Evolutionary conservation across 768 basidiomycete species (phyloP), one percentile per base, ranked within the genome.

Genomic region (Dioszegia hungarica): DNA sequence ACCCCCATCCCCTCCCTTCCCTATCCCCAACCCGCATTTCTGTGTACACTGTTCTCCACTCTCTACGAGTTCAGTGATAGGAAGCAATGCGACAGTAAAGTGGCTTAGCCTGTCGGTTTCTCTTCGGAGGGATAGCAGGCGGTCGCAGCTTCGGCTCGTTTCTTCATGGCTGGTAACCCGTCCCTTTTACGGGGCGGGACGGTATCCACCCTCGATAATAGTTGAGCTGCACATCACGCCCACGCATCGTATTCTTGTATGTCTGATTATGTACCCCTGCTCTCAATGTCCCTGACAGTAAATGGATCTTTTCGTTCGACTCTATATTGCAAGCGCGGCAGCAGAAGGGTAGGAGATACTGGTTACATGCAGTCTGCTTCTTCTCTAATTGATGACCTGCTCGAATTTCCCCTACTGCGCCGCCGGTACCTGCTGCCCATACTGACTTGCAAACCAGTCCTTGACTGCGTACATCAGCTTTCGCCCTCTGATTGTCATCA

Each of bases 371-470:
- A n/a, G n/a, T n/a, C n/a, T n/a, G n/a, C n/a, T n/a, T n/a, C n/a
- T n/a, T n/a, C 38, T 20, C 27, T 5, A 39, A 53, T n/a, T 28
- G 25, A 5, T 51, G 20, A 9, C 19, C n/a, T n/a, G 3, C 3
- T 14, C 28, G 24, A 27, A n/a, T n/a, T n/a, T n/a, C 17, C 14
- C 29, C 36, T 56, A 38, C 28, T 62, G 57, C 41, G 53, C 61
- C n/a, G 48, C 33, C n/a, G 57, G n/a, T n/a, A n/a, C 59, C 37
- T 68, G 70, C 41, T 66, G 64, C 9, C 63, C 66, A 43, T 72
- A 69, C 44, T 74, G 73, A 5, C 64, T 49, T 24, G 68, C 67
- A 46, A 70, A 71, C 73, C 73, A 74, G 22, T 68, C 67, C 61
- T 72, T 67, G 70, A 74, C 72, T 74, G 40, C 2, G 4, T 52